These are phyloP conservation scores for Apiotrichum sp. DNA, from an alignment of 1,284 basidiomycete species.

Conservation along the genomic window DNA sequence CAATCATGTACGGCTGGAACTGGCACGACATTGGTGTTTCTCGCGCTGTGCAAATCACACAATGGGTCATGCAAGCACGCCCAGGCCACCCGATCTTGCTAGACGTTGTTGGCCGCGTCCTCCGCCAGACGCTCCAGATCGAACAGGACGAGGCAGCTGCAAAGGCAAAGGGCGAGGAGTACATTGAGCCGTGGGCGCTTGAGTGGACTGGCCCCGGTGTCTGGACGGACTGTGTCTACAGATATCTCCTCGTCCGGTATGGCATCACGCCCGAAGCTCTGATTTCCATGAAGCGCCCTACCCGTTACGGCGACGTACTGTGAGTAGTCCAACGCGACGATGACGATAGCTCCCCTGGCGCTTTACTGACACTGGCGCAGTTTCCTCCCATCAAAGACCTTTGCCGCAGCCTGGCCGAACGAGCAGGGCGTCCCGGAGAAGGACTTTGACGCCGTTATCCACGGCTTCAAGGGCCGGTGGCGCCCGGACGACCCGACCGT, in stretches of 20 bases:
- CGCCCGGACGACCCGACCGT: slow-evolving; percentile 27
- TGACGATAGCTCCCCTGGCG: background rate
- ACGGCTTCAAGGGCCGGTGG: slow-evolving; percentile 36
- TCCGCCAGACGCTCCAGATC: slow-evolving; percentile 29
- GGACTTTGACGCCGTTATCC: slow-evolving; percentile 31
- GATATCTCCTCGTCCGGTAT: slow-evolving; percentile 41
- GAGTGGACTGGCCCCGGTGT: slow-evolving; percentile 42
- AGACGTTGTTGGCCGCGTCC: slow-evolving; percentile 29
- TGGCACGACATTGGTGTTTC: slow-evolving; percentile 29
- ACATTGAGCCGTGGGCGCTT: slow-evolving; percentile 13
- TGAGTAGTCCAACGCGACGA: no score
- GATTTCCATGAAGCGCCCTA: slow-evolving; percentile 29
- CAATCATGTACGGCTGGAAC: slow-evolving; percentile 36
- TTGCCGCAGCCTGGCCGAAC: slow-evolving; percentile 25
- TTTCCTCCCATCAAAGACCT: slow-evolving; percentile 33
- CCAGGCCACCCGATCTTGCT: slow-evolving; percentile 40
- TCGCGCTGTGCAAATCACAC: slow-evolving; percentile 44
- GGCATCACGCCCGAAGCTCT: slow-evolving; percentile 42
- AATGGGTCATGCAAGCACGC: slow-evolving; percentile 47
- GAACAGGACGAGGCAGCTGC: slow-evolving; percentile 9
- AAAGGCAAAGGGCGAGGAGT: slow-evolving; percentile 18
- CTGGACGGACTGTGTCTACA: slow-evolving; percentile 36
- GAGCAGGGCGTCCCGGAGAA: slow-evolving; percentile 16
- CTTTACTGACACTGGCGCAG: slow-evolving; percentile 3
- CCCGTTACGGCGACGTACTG: slow-evolving; percentile 44